Base-by-base conservation (phyloP, 2,329 filamentous ascomycete species). In the Colletotrichum lini region DNA sequence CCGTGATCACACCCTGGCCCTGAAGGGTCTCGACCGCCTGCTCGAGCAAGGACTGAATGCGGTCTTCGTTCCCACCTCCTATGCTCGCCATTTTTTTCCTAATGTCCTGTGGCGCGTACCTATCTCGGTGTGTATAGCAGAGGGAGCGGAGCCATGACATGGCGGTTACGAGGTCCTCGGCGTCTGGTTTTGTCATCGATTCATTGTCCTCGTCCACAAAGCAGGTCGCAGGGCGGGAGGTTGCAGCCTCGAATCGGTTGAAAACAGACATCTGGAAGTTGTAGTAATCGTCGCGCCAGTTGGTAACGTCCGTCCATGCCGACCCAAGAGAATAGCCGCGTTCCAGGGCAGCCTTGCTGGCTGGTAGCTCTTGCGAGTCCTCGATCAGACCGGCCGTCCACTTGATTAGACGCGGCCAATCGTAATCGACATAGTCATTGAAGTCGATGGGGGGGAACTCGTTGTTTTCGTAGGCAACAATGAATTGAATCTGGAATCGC, bases 381-480 rank as follows among this genome's bases (percentile, higher is more conserved):
- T 71, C 71, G 35, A 72, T 70, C 12, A 74, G 58, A 18, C 63
- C 50, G 9, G 71, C 60, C 3, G 91, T 87, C 93, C 93, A 96
- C 45, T 87, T 84, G 57, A 95, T 87, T 7, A 95, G 80, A 5
- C 79, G 80, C 12, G 84, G 81, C 92, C 93, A 95, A 76, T 95
- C 91, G 70, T 94, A 94, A 2, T 86, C 85, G 49, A 87, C 79
- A 0, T 90, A 84, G 56, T 92, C 82, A 61, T 93, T 85, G 73
- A 89, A 93, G 77, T 94, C 84, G 23, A 95, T 84, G 2, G 84
- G 79, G 2, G 90, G 86, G 1, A 95, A 74, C 72, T 91, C 86
- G 10, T 87, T 87, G 2, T 84, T 84, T 73, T 91, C 88, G 74
- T 94, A 94, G 0, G 92, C 92, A 57, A 85, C 80, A 7, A 94